phyloP scores from a whole-genome alignment of 768 basidiomycete genomes.

The Cystofilobasidium ferigula region DNA sequence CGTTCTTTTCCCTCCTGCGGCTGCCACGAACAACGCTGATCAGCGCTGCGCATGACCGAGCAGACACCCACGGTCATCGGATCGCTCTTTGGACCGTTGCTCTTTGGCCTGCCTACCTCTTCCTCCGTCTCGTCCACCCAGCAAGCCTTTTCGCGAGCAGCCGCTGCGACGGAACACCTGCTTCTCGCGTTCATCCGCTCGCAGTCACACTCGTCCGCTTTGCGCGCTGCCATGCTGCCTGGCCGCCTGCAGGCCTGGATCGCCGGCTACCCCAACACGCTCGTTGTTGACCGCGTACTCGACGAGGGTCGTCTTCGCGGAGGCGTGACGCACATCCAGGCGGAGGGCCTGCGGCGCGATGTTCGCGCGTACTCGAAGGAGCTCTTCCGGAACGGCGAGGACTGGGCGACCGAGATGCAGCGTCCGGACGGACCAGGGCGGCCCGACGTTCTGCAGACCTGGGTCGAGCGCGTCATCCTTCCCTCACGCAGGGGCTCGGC shows the following conservation, averaged over 20 bases:
- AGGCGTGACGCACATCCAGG: slow-evolving; percentile 64
- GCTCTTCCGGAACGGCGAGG: slow-evolving; percentile 52
- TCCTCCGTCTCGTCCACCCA: slow-evolving; percentile 47
- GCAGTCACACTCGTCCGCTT: slow-evolving; percentile 47
- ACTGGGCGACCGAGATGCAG: slow-evolving; percentile 32
- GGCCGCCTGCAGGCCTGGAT: slow-evolving; percentile 84
- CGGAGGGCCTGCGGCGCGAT: slow-evolving; percentile 64
- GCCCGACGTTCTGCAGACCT: not conserved
- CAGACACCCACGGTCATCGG: slow-evolving; percentile 22
- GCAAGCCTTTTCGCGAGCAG: slow-evolving; percentile 62
- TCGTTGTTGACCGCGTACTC: slow-evolving; percentile 48
- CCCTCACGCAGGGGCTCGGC: not conserved
- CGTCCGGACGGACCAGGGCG: slow-evolving; percentile 8
- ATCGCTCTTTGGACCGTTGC: slow-evolving; percentile 45
- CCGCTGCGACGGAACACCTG: slow-evolving; percentile 82
- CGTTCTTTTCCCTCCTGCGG: slow-evolving; percentile 33
- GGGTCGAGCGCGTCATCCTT: not conserved
- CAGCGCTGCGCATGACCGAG: not conserved
- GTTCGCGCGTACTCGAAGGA: slow-evolving; percentile 81
- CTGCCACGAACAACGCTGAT: not conserved
- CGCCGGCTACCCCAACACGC: slow-evolving; percentile 70
- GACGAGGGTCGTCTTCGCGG: slow-evolving; percentile 53
- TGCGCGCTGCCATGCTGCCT: slow-evolving; percentile 42
- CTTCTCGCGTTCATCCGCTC: slow-evolving; percentile 80
- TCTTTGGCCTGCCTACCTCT: slow-evolving; percentile 65